Evolutionary conservation across 2,329 filamentous ascomycete species (phyloP).

Genomic region (Knufia fluminis): DNA sequence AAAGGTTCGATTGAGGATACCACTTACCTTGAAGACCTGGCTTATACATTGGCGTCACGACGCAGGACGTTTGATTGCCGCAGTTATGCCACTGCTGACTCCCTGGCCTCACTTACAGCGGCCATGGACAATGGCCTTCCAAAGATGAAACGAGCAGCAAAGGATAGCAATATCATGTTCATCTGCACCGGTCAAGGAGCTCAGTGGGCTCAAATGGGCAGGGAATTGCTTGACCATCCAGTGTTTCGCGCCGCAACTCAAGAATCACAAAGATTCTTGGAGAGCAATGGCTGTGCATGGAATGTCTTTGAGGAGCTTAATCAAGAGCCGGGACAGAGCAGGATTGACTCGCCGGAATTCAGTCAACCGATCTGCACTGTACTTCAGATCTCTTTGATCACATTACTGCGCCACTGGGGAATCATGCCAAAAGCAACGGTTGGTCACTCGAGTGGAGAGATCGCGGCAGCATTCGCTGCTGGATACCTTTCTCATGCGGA

Average conservation of each 20-base stretch:
- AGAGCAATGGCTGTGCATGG: neutral
- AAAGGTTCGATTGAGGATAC: no score
- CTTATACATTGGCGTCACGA: no score
- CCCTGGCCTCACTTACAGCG: neutral
- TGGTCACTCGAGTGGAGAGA: conserved; percentile 31
- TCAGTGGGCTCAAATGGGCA: conserved; percentile 4
- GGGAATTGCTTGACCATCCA: neutral
- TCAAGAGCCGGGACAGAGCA: neutral
- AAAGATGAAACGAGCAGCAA: neutral
- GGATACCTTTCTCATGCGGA: neutral
- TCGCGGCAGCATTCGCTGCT: conserved; percentile 29
- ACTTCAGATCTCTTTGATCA: conserved; percentile 28
- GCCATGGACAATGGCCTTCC: neutral
- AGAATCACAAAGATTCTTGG: neutral
- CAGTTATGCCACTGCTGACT: neutral
- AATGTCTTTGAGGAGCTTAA: neutral
- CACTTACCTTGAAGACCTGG: no score
- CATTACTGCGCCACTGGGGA: conserved; percentile 24
- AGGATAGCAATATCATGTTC: no score
- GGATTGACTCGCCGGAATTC: conserved; percentile 20
- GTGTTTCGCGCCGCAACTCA: neutral
- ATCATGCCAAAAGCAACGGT: conserved; percentile 23
- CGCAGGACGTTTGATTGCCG: no score
- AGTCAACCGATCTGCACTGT: conserved; percentile 28
- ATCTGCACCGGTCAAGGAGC: neutral